A percentile compares a stretch with the other conserved stretches of the same genome.
These are phyloP conservation scores for Trichosporon sp. DNA, from an alignment of 1,284 basidiomycete species.

Conservation along the genomic window DNA sequence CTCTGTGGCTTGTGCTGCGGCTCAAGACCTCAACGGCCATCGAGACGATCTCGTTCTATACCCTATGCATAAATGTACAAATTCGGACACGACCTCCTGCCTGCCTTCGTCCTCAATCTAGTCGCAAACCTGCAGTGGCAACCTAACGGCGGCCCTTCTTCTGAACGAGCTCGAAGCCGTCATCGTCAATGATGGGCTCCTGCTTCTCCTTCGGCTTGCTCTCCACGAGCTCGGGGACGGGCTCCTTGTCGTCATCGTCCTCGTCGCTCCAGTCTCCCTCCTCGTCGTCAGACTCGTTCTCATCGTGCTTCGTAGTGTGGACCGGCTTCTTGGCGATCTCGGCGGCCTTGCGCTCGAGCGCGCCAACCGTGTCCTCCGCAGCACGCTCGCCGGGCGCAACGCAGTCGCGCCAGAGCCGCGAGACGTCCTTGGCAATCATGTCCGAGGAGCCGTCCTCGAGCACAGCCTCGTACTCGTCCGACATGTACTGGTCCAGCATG, in stretches of 20 bases:
- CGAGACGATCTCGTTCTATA: not conserved
- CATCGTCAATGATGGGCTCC: conserved; percentile 77
- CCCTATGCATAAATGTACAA: conserved; percentile 20
- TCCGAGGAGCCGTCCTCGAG: conserved; percentile 80
- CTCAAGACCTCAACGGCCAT: not conserved
- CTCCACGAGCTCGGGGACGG: conserved; percentile 64
- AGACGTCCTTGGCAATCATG: conserved; percentile 69
- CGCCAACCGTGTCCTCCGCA: conserved; percentile 64
- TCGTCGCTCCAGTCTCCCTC: conserved; percentile 60
- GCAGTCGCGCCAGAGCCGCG: conserved; percentile 66
- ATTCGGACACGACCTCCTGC: not conserved
- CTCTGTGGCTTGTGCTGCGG: no score
- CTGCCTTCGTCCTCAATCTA: no score
- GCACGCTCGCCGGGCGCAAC: conserved; percentile 55
- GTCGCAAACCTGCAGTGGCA: not conserved
- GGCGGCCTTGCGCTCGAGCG: conserved; percentile 64
- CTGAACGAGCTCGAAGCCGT: conserved; percentile 82
- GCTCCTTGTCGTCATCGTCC: conserved; percentile 58
- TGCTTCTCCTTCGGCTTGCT: conserved; percentile 53
- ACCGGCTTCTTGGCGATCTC: conserved; percentile 53
- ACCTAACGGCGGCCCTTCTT: conserved; percentile 58
- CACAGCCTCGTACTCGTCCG: conserved; percentile 78
- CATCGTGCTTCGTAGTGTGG: conserved; percentile 36
- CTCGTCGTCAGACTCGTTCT: conserved; percentile 58
- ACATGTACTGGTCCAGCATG: conserved; percentile 69